Evolutionary conservation across 78 protist genomes (phyloP), one percentile per base, ranked within the genome.

Genomic region (Guillardia theta): DNA sequence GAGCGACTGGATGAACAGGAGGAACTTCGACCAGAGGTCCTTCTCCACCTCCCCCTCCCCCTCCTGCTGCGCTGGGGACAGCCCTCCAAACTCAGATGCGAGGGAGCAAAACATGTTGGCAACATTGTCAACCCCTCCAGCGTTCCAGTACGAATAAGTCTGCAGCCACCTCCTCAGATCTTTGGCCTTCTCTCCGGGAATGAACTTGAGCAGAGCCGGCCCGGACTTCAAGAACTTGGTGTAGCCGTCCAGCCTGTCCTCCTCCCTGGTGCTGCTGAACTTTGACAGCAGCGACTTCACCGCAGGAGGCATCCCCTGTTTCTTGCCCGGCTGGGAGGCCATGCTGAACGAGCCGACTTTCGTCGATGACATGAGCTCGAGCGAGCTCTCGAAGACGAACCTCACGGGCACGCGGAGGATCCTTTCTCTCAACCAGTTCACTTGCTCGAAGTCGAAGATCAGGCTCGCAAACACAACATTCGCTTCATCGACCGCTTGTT

Each of bases 71-170:
- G 88, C 48, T 45, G 50, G 44, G 43, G n/a, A 27, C 54, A 77
- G 50, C 15, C 88, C 88, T 45, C 44, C 48, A 27, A 36, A 41
- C 30, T 77, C 88, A 6, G 48, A 41, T 18, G 88, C 88, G 88
- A 77, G 88, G 15, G 30, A 6, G 48, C 44, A n/a, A 12, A 77
- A 41, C 88, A 77, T 77, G n/a, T 4, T 6, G 36, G 88, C 88
- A 22, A 77, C 88, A n/a, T 77, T 77, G 41, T 77, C 88, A 4
- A 10, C 50, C 0, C 88, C 88, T n/a, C 88, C 88, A 45, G 88
- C 88, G 48, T 77, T 77, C 88, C 88, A 77, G 88, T 77, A 77
- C 10, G 48, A 10, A 48, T 77, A 77, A 22, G 48, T 77, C 39
- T 41, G 48, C 30, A 77, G 88, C 88, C 88, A 77, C 4, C 39